Base-by-base conservation (phyloP, 2,329 filamentous ascomycete species). In the Xylariales sp. region DNA sequence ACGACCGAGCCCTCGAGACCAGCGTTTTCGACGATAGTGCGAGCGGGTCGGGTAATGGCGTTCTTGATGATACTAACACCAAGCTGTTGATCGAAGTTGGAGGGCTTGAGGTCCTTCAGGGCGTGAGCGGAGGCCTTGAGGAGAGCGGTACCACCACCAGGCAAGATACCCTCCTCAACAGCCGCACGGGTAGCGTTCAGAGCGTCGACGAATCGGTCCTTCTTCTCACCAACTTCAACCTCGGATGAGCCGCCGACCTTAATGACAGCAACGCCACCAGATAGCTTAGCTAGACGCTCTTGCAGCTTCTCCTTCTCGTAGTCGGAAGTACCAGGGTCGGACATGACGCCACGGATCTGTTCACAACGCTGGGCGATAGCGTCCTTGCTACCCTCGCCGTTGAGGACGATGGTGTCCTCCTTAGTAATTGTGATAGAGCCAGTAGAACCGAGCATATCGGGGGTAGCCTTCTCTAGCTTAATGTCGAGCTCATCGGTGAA, bases 231-330 rank as follows among this genome's bases (percentile, higher is more conserved):
- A 65, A 99, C 96, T 88, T 99, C 96, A 73, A 99, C 95, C 85
- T 99, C 96, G 72, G 95, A 98, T 72, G 94, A 89, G 81, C 96
- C 96, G 77, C 96, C 96, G 72, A 99, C 96, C 89, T 97, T 97
- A 89, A 99, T 98, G 83, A 99, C 96, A 76, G 96, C 96, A 77
- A 99, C 96, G 88, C 96, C 96, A 73, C 96, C 96, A 74, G 96
- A 98, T 75, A 99, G 93, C 91, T 99, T 99, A 76, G 96, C 96
- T 70, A 99, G 93, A 85, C 96, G 96, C 88, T 99, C 96, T 86
- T 98, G 96, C 73, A 99, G 93, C 90, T 99, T 99, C 92, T 99
- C 96, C 90, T 97, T 98, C 90, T 99, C 96, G 85, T 99, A 99
- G 80, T 99, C 96, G 56, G 94, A 97, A 72, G 96, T 99, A 76